Percentiles rank a stretch among this genome's conserved stretches.
phyloP scores from a whole-genome alignment of 2,329 filamentous ascomycete species.

The Grosmannia clavigera region DNA sequence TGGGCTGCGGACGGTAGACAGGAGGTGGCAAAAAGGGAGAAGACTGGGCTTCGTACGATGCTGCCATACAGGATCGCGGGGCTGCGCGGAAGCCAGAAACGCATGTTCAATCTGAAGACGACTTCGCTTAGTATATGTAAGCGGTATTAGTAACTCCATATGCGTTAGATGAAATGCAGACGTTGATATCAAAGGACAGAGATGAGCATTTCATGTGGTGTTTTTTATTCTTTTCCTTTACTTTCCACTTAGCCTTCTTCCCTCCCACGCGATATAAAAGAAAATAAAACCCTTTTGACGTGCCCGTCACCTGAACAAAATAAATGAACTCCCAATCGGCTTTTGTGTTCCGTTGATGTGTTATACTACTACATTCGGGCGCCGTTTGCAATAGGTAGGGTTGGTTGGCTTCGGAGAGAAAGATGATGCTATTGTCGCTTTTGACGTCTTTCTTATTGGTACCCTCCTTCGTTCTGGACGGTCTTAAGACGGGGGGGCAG shows the following conservation, averaged over 20 bases:
- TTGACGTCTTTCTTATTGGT: background rate
- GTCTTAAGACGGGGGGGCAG: slow-evolving; percentile 50
- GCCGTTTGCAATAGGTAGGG: slow-evolving; percentile 3
- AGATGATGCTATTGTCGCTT: background rate
- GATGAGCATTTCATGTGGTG: background rate
- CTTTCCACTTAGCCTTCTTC: slow-evolving; percentile 2
- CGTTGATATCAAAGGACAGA: too few relatives aligned
- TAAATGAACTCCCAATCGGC: slow-evolving; percentile 10
- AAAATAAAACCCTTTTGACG: slow-evolving; percentile 5
- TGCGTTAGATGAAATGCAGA: too few relatives aligned
- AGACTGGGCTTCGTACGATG: too few relatives aligned
- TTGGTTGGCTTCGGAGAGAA: slow-evolving; percentile 2
- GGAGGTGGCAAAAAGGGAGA: too few relatives aligned
- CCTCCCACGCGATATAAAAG: slow-evolving; percentile 6
- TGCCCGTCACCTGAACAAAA: slow-evolving; percentile 8
- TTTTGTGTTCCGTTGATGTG: slow-evolving; percentile 3
- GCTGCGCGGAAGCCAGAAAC: too few relatives aligned
- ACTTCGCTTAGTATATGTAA: too few relatives aligned
- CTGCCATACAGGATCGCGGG: too few relatives aligned
- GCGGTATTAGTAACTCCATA: too few relatives aligned
- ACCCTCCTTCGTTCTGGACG: slow-evolving; percentile 6
- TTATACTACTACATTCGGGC: slow-evolving; percentile 4
- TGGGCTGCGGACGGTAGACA: too few relatives aligned
- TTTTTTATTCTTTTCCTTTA: background rate
- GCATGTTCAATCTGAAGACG: too few relatives aligned